Evolutionary conservation across 2,329 filamentous ascomycete species (phyloP), one percentile per base, ranked within the genome.

Genomic region (Chrysoporthe puriensis): DNA sequence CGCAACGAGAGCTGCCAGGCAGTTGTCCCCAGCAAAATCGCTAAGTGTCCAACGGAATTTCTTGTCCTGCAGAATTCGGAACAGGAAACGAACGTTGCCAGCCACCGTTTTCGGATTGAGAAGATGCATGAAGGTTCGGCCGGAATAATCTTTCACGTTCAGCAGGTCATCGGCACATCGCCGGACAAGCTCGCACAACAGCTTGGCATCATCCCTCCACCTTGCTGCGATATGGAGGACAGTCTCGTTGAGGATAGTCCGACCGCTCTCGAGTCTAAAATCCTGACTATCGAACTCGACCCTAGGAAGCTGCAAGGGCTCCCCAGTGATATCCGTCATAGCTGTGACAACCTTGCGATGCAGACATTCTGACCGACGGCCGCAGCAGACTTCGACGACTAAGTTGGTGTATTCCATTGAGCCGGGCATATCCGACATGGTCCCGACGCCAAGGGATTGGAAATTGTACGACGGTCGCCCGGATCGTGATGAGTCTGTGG

Each of bases 291-390:
- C 57, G 16, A 60, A 43, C 14, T 60, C 57, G 57, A 44, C 40
- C 40, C 57, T 60, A 2, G 57, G 57, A 43, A 60, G 57, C 40
- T 60, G 57, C 40, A 60, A 16, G 2, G 57, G 40, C 40, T 60
- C 57, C 2, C 57, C 57, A 2, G 57, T 43, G 57, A 44, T 32
- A 21, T 60, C 57, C n/a, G 57, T 43, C 21, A 60, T 42, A 11
- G 57, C 57, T 6, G 57, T 60, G 57, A 44, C 57, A n/a, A 60
- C 40, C 40, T 60, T 60, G 9, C 57, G 57, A 16, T 60, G 57
- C 36, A 60, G 57, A 44, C 57, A 60, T 16, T 44, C 36, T 13
- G 57, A 43, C 11, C 57, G 57, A 18, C 40, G 57, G n/a, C 57
- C 40, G 32, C 57, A 60, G 21, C 57, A 60, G 57, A 60, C 36